A percentile compares a stretch with the other conserved stretches of the same genome.
Conservation (phyloP, 768 basidiomycete genomes). For the Mrakia hoshinonis region DNA sequence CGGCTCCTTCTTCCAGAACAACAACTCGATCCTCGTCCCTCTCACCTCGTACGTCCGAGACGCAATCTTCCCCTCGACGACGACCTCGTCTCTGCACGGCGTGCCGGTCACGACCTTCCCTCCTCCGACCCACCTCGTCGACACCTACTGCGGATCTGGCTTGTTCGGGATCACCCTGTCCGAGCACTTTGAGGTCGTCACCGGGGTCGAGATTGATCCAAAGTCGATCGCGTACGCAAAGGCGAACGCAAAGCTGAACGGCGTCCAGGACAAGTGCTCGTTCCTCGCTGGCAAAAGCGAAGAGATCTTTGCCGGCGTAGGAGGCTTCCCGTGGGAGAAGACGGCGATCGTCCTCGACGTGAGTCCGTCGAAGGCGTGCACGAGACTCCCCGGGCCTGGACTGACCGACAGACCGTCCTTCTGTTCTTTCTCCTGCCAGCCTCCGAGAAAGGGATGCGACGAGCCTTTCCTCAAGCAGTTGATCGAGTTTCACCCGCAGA, state of each 20-base stretch:
- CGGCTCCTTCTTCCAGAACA: constrained; percentile 98
- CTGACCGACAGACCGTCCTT: neutral
- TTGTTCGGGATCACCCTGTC: constrained; percentile 79
- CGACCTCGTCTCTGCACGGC: constrained; percentile 29
- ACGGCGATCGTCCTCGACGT: constrained; percentile 41
- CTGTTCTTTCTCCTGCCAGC: constrained; percentile 47
- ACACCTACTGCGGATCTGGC: constrained; percentile 76
- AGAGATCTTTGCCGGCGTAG: constrained; percentile 57
- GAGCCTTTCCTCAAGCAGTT: constrained; percentile 62
- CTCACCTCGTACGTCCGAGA: constrained; percentile 75
- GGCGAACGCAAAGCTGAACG: constrained; percentile 42
- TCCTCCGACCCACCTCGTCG: constrained; percentile 70
- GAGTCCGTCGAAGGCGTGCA: constrained; percentile 22
- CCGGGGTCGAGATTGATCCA: constrained; percentile 47
- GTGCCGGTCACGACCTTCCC: neutral
- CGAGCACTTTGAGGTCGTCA: constrained; percentile 60
- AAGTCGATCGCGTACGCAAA: constrained; percentile 40
- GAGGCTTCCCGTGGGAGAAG: constrained; percentile 35
- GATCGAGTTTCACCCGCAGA: constrained; percentile 55
- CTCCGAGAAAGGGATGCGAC: constrained; percentile 92
- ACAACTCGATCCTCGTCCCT: constrained; percentile 79
- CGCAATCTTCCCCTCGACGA: constrained; percentile 49
- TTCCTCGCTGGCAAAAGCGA: constrained; percentile 78
- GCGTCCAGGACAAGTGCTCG: constrained; percentile 50
- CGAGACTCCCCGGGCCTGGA: neutral